Conservation (phyloP, 768 basidiomycete species). For the Naganishia antarctica region DNA sequence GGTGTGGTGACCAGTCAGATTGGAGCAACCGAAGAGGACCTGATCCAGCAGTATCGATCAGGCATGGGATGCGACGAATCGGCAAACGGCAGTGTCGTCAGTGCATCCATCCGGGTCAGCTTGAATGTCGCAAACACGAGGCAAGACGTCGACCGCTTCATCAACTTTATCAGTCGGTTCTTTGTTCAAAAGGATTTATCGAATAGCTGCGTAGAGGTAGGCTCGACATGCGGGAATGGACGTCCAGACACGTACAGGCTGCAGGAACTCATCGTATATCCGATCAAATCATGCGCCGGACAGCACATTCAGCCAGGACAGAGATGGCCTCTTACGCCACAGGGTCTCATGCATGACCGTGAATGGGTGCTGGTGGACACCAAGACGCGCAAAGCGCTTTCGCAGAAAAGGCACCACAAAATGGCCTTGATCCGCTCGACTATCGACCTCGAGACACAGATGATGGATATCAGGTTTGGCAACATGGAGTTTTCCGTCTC, state of each 20-base stretch:
- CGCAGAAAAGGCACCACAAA: slow-evolving; percentile 34
- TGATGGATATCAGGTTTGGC: slow-evolving; percentile 21
- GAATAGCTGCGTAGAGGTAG: not conserved
- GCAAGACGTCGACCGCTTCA: slow-evolving; percentile 31
- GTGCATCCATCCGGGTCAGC: slow-evolving; percentile 28
- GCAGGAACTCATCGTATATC: slow-evolving; percentile 29
- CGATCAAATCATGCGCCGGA: slow-evolving; percentile 39
- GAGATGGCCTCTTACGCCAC: slow-evolving; percentile 30
- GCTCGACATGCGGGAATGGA: no score
- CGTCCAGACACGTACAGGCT: not conserved
- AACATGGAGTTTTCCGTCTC: slow-evolving; percentile 28
- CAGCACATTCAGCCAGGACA: slow-evolving; percentile 20
- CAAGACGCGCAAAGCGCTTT: slow-evolving; percentile 29
- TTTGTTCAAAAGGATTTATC: slow-evolving; percentile 25
- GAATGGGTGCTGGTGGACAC: slow-evolving; percentile 36
- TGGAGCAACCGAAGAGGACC: slow-evolving; percentile 30
- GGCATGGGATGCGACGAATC: slow-evolving; percentile 36
- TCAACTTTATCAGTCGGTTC: slow-evolving; percentile 33
- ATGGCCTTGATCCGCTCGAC: slow-evolving; percentile 35
- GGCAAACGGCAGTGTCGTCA: slow-evolving; percentile 19
- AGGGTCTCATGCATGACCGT: slow-evolving; percentile 36
- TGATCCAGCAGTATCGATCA: slow-evolving; percentile 17
- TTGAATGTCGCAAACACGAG: slow-evolving; percentile 32
- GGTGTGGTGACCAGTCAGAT: slow-evolving; percentile 28
- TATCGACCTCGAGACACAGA: slow-evolving; percentile 21